phyloP scores from a whole-genome alignment of 805 yeast genomes.

The Kluyveromyces dobzhanskii region DNA sequence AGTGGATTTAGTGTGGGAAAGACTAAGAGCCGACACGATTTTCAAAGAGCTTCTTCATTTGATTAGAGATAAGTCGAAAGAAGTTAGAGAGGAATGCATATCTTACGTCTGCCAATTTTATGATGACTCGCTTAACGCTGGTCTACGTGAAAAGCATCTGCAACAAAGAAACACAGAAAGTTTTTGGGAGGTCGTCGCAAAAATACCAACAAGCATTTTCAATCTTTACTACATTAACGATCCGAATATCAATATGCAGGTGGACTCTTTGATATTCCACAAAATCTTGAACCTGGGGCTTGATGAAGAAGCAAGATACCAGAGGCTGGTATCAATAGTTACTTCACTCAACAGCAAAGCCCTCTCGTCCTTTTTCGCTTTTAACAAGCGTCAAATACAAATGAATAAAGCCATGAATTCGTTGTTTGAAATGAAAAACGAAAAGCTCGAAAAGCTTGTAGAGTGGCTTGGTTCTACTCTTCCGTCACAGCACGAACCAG shows the following conservation, averaged over 20 bases:
- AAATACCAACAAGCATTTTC: conserved; percentile 58
- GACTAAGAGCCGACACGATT: conserved; percentile 39
- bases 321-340: conserved; percentile 44
- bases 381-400: conserved; percentile 60
- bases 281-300: conserved; percentile 48
- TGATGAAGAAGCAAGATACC: conserved; percentile 39
- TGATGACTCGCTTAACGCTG: conserved; percentile 34
- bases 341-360: conserved; percentile 47
- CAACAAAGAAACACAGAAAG: conserved; percentile 11
- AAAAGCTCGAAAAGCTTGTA: conserved; percentile 45
- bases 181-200: conserved; percentile 24
- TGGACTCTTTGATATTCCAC: conserved; percentile 56
- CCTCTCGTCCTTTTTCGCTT: conserved; percentile 56
- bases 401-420: conserved; percentile 43
- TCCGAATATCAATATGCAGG: conserved; percentile 50
- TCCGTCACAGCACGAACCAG: conserved; percentile 44
- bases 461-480: conserved; percentile 53
- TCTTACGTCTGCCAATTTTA: conserved; percentile 47
- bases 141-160: conserved; percentile 8
- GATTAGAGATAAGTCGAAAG: conserved; percentile 60
- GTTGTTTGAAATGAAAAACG: conserved; percentile 42
- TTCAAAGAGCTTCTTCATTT: conserved; percentile 51
- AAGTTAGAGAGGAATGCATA: conserved; percentile 55
- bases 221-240: conserved; percentile 70
- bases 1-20: conserved; percentile 37